Evolutionary conservation across 1,284 basidiomycete species (phyloP).

Genomic region (Acaromyces ingoldii): DNA sequence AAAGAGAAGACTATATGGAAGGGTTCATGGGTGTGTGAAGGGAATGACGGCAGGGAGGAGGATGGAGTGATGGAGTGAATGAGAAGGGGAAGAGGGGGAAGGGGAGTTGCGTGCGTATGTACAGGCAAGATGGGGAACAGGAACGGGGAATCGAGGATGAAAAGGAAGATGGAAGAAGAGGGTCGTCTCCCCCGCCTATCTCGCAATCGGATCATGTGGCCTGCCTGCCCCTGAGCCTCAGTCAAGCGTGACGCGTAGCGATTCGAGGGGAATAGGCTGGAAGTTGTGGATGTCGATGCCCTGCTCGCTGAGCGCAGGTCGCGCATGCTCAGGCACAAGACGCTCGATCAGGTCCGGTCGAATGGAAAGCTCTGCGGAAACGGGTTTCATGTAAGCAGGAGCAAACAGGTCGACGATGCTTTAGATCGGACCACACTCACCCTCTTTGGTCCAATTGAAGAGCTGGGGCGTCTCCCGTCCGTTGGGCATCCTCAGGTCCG

Average conservation of each 20-base stretch:
- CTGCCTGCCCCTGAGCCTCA: slow-evolving; percentile 21
- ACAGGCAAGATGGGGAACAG: not conserved
- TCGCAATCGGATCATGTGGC: not conserved
- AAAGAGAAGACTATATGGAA: too few species aligned
- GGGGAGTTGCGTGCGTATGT: too few species aligned
- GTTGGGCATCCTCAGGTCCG: slow-evolving; percentile 85
- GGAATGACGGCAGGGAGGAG: not conserved
- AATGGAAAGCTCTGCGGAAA: slow-evolving; percentile 74
- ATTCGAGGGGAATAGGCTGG: slow-evolving; percentile 53
- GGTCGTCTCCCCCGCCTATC: not conserved
- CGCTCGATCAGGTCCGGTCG: slow-evolving; percentile 87
- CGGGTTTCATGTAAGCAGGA: not conserved
- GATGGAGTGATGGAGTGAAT: too few species aligned
- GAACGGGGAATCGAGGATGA: not conserved
- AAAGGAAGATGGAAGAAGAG: not conserved
- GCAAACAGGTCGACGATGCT: not conserved
- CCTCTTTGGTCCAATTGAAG: slow-evolving; percentile 94
- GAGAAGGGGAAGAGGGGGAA: too few species aligned
- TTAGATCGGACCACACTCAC: slow-evolving; percentile 56
- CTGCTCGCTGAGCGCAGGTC: slow-evolving; percentile 77
- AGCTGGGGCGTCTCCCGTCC: slow-evolving; percentile 90
- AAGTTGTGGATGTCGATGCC: slow-evolving; percentile 86
- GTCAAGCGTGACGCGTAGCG: slow-evolving; percentile 50
- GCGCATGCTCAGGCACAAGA: slow-evolving; percentile 83
- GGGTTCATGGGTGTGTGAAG: not conserved